Percentiles rank a stretch among this genome's conserved stretches.
These are phyloP conservation scores for Hsuehochloa calcarea DNA, from an alignment of 176 grass and related monocot genomes.

Conservation along the genomic window DNA sequence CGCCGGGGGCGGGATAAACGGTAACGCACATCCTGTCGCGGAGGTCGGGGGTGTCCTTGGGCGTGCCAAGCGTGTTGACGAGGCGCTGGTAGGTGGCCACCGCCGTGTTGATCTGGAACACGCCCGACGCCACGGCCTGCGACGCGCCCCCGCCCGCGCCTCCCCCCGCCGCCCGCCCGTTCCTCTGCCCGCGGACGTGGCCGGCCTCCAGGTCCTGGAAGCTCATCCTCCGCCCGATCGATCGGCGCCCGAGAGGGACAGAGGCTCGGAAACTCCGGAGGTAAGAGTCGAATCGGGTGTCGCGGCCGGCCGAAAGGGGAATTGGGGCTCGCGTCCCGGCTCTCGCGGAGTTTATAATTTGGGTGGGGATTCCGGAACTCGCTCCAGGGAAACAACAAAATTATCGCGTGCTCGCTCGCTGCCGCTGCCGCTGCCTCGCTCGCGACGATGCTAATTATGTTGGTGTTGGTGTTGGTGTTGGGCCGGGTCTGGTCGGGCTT, in stretches of 20 bases:
- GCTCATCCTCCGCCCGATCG: slow-evolving; percentile 57
- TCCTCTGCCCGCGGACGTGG: slow-evolving; percentile 26
- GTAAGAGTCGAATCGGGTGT: not conserved
- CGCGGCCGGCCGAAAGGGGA: slow-evolving; percentile 1
- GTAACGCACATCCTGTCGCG: slow-evolving; percentile 72
- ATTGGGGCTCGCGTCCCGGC: not conserved
- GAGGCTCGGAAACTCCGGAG: not conserved
- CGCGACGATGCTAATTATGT: not conserved
- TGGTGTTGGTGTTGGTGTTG: not conserved
- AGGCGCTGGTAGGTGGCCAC: slow-evolving; percentile 86
- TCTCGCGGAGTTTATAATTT: slow-evolving; percentile 19
- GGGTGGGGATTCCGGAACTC: slow-evolving; percentile 27
- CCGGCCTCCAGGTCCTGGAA: slow-evolving; percentile 96
- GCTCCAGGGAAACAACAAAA: not conserved
- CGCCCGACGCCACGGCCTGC: slow-evolving; percentile 76
- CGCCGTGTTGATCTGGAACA: slow-evolving; percentile 94
- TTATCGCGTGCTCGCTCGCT: not conserved
- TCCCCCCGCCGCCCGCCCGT: not conserved
- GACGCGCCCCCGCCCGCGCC: slow-evolving; percentile 35
- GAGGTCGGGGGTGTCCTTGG: slow-evolving; percentile 94
- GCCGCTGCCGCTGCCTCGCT: no score
- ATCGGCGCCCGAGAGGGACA: not conserved
- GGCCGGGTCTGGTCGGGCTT: not conserved
- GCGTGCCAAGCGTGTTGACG: slow-evolving; percentile 94
- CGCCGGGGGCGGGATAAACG: not conserved